A percentile compares a stretch with the other conserved stretches of the same genome.
phyloP scores from a whole-genome alignment of 2,329 filamentous ascomycete genomes.

The Leptographium flavum region DNA sequence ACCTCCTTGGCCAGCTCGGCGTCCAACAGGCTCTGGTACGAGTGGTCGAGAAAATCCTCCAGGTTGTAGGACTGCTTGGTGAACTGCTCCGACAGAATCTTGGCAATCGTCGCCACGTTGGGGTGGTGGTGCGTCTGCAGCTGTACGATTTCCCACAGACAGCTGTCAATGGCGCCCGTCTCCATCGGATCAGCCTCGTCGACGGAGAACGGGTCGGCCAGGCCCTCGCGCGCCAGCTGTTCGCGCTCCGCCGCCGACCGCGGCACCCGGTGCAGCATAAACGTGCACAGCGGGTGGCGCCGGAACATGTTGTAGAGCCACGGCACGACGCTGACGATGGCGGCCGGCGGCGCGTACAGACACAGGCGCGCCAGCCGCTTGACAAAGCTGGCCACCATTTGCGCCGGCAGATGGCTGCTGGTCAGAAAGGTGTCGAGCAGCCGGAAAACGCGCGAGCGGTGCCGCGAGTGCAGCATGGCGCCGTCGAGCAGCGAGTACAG shows the following conservation, averaged over 20 bases:
- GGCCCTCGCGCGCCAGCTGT: constrained; percentile 41
- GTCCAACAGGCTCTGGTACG: constrained; percentile 74
- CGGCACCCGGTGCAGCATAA: constrained; percentile 79
- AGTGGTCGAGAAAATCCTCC: constrained; percentile 96
- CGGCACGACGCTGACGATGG: constrained; percentile 76
- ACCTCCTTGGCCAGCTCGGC: constrained; percentile 71
- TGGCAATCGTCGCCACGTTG: constrained; percentile 85
- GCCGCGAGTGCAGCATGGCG: constrained; percentile 80
- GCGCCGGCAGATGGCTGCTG: constrained; percentile 83
- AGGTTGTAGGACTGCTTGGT: constrained; percentile 89
- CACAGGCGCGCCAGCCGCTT: constrained; percentile 78
- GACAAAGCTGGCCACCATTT: constrained; percentile 87
- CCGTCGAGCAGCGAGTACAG: constrained; percentile 85
- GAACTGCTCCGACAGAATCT: constrained; percentile 92
- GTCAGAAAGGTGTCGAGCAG: constrained; percentile 79
- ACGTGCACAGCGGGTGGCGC: constrained; percentile 78
- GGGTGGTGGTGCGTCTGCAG: constrained; percentile 91
- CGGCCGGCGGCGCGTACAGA: constrained; percentile 77
- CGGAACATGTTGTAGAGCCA: constrained; percentile 94
- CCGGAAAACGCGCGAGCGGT: constrained; percentile 86
- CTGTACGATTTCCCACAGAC: constrained; percentile 87
- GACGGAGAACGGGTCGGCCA: constrained; percentile 61
- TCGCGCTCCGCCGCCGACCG: constrained; percentile 39
- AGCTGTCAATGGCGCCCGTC: constrained; percentile 79
- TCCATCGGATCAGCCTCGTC: constrained; percentile 69